Conservation (phyloP, 2,329 filamentous ascomycete species). For the Paracoccidioides brasiliensis region DNA sequence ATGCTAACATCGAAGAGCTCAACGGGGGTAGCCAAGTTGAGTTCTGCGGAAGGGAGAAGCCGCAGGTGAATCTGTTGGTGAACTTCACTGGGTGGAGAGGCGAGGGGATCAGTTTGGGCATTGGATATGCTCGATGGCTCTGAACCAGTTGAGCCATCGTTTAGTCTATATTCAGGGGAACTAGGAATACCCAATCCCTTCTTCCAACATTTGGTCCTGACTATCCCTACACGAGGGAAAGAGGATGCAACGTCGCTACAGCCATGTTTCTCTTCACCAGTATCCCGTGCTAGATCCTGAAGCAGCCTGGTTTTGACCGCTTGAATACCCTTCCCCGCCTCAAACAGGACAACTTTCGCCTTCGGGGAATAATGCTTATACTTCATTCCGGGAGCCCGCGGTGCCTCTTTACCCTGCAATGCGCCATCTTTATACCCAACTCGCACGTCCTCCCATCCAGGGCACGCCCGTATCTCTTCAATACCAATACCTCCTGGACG, state of each 20-base stretch:
- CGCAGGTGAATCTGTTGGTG: neutral
- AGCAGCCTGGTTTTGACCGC: constrained; percentile 22
- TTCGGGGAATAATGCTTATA: constrained; percentile 95
- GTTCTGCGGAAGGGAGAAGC: neutral
- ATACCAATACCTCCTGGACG: constrained; percentile 78
- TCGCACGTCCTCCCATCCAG: constrained; percentile 67
- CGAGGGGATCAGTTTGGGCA: neutral
- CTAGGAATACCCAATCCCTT: constrained; percentile 5
- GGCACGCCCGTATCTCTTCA: constrained; percentile 58
- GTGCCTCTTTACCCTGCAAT: constrained; percentile 50
- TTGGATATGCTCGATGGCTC: neutral
- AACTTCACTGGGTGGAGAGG: neutral
- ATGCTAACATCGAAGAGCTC: constrained; percentile 57
- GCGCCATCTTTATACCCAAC: constrained; percentile 68
- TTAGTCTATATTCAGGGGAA: neutral
- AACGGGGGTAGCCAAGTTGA: constrained; percentile 10
- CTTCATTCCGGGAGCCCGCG: constrained; percentile 93
- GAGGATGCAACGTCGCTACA: neutral
- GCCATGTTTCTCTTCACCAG: constrained; percentile 16
- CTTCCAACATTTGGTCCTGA: constrained; percentile 23
- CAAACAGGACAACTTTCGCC: constrained; percentile 73
- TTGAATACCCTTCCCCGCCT: constrained; percentile 35
- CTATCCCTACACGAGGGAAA: constrained; percentile 15
- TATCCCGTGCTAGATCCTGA: constrained; percentile 24
- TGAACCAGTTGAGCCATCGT: neutral